phyloP scores from a whole-genome alignment of 768 basidiomycete species.

The Xerocomus brunneocitrinus region DNA sequence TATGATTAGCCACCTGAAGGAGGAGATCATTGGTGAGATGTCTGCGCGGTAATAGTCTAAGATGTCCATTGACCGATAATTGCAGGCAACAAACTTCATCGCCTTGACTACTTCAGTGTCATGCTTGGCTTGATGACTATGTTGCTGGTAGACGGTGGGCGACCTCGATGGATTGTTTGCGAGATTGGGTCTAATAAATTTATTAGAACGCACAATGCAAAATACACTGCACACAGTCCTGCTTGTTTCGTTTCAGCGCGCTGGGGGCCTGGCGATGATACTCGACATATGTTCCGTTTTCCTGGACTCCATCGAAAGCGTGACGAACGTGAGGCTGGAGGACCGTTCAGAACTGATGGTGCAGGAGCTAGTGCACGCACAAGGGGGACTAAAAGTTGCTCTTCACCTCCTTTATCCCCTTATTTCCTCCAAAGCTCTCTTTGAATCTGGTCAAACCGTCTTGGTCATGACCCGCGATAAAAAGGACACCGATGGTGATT shows the following conservation, averaged over 20 bases:
- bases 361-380: slow-evolving; percentile 70
- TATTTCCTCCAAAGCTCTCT: slow-evolving; percentile 71
- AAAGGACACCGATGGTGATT: slow-evolving; percentile 68
- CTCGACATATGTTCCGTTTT: slow-evolving; percentile 53
- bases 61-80: slow-evolving; percentile 6
- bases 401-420: slow-evolving; percentile 73
- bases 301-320: slow-evolving; percentile 50
- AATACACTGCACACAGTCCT: slow-evolving; percentile 80
- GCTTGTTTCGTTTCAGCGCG: slow-evolving; percentile 65
- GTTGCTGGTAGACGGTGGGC: slow-evolving; percentile 55
- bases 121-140: slow-evolving; percentile 50
- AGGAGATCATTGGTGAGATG: slow-evolving; percentile 48
- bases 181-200: not conserved
- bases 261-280: slow-evolving; percentile 67
- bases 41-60: slow-evolving; percentile 8
- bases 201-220: slow-evolving; percentile 67
- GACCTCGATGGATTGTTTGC: not conserved
- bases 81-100: slow-evolving; percentile 38
- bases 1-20: slow-evolving; percentile 64
- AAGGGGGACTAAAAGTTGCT: slow-evolving; percentile 75
- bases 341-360: slow-evolving; percentile 54
- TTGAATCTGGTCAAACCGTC: slow-evolving; percentile 82
- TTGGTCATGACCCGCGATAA: slow-evolving; percentile 72
- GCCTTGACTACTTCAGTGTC: slow-evolving; percentile 49
- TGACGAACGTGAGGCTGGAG: slow-evolving; percentile 47